A percentile compares a stretch with the other conserved stretches of the same genome.
phyloP scores from a whole-genome alignment of 2,329 filamentous ascomycete species.

The Clonostachys sp. region DNA sequence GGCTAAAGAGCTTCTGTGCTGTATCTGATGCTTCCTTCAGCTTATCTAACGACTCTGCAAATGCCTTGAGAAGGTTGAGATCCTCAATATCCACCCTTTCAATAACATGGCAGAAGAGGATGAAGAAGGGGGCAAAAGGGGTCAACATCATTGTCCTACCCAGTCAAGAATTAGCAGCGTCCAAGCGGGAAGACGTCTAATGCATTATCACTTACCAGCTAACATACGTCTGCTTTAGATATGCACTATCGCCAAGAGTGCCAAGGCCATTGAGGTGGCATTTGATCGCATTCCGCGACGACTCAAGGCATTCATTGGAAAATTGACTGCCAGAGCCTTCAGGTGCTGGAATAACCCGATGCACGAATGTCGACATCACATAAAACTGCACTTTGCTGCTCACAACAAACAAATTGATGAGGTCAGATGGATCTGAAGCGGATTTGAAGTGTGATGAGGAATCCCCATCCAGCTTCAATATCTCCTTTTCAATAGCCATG shows the following conservation, averaged over 20 bases:
- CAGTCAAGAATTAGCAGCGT: background rate
- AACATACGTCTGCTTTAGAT: slow-evolving; percentile 40
- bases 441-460: no score
- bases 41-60: slow-evolving; percentile 49
- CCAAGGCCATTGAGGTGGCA: slow-evolving; percentile 34
- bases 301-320: slow-evolving; percentile 41
- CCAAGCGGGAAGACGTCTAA: background rate
- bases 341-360: slow-evolving; percentile 44
- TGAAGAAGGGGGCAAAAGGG: slow-evolving; percentile 56
- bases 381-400: slow-evolving; percentile 42
- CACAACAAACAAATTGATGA: slow-evolving; percentile 37
- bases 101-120: slow-evolving; percentile 53
- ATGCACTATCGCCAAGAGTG: slow-evolving; percentile 31
- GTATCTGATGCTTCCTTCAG: slow-evolving; percentile 49
- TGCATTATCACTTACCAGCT: slow-evolving; percentile 34
- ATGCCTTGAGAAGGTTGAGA: slow-evolving; percentile 48
- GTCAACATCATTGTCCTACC: slow-evolving; percentile 48
- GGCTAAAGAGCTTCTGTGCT: slow-evolving; percentile 45
- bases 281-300: slow-evolving; percentile 40
- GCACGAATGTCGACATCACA: slow-evolving; percentile 44
- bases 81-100: slow-evolving; percentile 49
- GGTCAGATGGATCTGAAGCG: slow-evolving; percentile 23
- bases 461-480: slow-evolving; percentile 9
- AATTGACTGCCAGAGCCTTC: slow-evolving; percentile 36
- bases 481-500: slow-evolving; percentile 26